Evolutionary conservation across 768 basidiomycete genomes (phyloP).

Genomic region (Lactifluus volemus): DNA sequence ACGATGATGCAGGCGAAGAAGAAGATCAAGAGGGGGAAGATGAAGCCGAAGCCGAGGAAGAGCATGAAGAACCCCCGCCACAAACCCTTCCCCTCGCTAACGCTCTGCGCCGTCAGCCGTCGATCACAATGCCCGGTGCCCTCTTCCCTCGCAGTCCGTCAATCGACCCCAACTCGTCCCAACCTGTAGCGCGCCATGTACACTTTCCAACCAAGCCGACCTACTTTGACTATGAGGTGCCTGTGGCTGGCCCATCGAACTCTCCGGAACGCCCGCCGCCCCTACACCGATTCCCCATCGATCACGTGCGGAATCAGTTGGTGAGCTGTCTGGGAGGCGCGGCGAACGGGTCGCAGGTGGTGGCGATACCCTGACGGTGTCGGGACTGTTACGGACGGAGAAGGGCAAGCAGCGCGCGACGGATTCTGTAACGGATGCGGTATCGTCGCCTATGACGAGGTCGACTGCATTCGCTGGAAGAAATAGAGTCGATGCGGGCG

Average conservation of each 20-base stretch:
- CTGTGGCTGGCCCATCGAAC: too few species aligned
- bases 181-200: constrained; percentile 29
- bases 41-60: not conserved
- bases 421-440: not conserved
- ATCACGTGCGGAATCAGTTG: not conserved
- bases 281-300: not conserved
- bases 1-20: constrained; percentile 10
- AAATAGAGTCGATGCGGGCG: too few species aligned
- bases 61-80: constrained; percentile 20
- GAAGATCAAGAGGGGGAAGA: constrained; percentile 13
- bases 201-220: constrained; percentile 27
- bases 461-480: not conserved
- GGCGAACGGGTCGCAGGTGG: not conserved
- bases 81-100: constrained; percentile 26
- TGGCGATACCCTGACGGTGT: too few species aligned
- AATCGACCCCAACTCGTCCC: constrained; percentile 33
- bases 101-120: constrained; percentile 32
- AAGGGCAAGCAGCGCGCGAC: constrained; percentile 31
- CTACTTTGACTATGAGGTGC: constrained; percentile 9
- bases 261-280: not conserved
- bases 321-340: not conserved
- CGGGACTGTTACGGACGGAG: not conserved
- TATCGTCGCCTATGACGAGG: too few species aligned
- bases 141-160: constrained; percentile 68
- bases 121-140: constrained; percentile 69